A percentile compares a stretch with the other conserved stretches of the same genome.
Evolutionary conservation across 2,329 filamentous ascomycete genomes (phyloP).

Genomic region (Scytalidium sp.): DNA sequence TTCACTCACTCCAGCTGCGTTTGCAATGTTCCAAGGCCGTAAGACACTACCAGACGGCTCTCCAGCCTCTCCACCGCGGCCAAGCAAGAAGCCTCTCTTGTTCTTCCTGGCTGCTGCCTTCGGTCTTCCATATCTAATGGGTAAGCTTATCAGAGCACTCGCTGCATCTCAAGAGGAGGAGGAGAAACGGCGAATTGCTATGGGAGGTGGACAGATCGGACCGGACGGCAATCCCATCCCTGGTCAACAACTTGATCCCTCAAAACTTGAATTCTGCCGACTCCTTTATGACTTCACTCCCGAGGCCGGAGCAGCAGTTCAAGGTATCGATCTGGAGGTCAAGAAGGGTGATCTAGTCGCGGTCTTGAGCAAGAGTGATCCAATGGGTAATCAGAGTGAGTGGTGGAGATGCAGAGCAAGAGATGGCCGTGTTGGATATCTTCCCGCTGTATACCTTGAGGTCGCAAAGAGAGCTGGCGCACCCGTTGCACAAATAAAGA

Average conservation of each 20-base stretch:
- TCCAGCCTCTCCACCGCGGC: constrained; percentile 56
- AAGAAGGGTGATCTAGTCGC: constrained; percentile 96
- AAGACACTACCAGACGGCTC: constrained; percentile 61
- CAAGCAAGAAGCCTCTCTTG: constrained; percentile 91
- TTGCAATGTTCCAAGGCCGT: constrained; percentile 82
- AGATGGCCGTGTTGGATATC: constrained; percentile 86
- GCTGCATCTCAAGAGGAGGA: constrained; percentile 84
- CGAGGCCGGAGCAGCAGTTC: constrained; percentile 57
- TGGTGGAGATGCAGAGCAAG: constrained; percentile 96
- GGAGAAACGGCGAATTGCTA: constrained; percentile 57
- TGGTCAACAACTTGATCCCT: constrained; percentile 68
- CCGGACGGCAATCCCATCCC: constrained; percentile 41
- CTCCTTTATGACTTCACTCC: constrained; percentile 93
- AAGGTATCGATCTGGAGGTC: constrained; percentile 83
- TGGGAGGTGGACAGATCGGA: constrained; percentile 48
- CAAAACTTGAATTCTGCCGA: constrained; percentile 94
- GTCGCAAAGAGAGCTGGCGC: constrained; percentile 56
- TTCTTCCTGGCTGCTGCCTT: constrained; percentile 96
- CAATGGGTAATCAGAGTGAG: constrained; percentile 85
- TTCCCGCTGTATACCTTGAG: constrained; percentile 88
- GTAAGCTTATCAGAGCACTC: constrained; percentile 85
- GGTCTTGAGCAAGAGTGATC: constrained; percentile 88
- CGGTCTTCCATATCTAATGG: constrained; percentile 94
- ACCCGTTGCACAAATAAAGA: constrained; percentile 28
- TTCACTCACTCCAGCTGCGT: constrained; percentile 84